Percentiles rank a stretch among this genome's conserved stretches.
These are phyloP conservation scores for Candida jianshihensis DNA, from an alignment of 805 yeast genomes.

Conservation along the genomic window DNA sequence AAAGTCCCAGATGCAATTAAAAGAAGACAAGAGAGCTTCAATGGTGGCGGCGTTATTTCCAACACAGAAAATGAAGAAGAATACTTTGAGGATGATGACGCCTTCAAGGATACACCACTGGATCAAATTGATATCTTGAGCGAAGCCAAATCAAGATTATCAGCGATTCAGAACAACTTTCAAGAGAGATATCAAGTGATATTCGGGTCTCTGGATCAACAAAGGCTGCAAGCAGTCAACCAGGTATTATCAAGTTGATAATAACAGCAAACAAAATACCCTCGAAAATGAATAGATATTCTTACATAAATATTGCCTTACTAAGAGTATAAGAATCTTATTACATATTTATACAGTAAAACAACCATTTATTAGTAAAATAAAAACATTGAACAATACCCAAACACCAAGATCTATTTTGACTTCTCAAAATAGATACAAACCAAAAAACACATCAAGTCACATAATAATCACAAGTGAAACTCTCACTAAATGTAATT, in stretches of 20 bases:
- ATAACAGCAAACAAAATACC: too few species aligned
- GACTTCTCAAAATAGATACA: too few species aligned
- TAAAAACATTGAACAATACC: too few species aligned
- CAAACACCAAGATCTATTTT: too few species aligned
- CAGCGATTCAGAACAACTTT: constrained; percentile 38
- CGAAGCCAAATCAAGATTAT: constrained; percentile 52
- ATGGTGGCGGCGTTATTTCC: constrained; percentile 32
- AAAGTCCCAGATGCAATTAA: constrained; percentile 68
- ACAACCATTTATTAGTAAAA: too few species aligned
- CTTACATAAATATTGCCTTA: too few species aligned
- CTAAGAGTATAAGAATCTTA: too few species aligned
- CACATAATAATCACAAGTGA: too few species aligned
- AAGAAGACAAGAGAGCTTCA: constrained; percentile 53
- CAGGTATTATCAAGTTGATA: constrained; percentile 10
- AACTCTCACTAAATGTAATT: too few species aligned
- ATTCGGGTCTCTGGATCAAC: constrained; percentile 22
- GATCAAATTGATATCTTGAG: constrained; percentile 68
- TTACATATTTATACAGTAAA: too few species aligned
- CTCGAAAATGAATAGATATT: too few species aligned
- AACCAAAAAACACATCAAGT: too few species aligned
- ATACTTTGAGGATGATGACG: constrained; percentile 48
- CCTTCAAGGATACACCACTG: constrained; percentile 71
- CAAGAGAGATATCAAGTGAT: constrained; percentile 36
- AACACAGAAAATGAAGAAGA: constrained; percentile 43
- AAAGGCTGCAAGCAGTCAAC: constrained; percentile 16